Conservation (phyloP, 352 stramenopile genomes). For the Pythium aristosporum region DNA sequence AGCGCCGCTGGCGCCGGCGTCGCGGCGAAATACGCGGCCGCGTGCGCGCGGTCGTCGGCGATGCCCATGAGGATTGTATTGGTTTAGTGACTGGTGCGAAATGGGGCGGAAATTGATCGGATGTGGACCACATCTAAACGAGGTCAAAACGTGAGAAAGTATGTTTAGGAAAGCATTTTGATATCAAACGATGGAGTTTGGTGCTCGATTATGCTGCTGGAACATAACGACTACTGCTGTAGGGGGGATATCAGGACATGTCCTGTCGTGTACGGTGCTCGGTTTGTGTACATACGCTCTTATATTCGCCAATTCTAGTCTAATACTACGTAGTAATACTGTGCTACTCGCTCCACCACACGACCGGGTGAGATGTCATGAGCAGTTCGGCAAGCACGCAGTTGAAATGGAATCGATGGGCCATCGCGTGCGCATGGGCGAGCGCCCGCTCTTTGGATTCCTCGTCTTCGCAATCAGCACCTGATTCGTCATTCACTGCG, state of each 20-base stretch:
- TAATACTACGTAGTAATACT: not conserved
- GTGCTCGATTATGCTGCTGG: too few relatives aligned
- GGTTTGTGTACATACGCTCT: too few relatives aligned
- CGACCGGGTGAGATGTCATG: conserved; percentile 8
- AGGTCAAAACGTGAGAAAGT: too few relatives aligned
- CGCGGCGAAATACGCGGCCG: conserved; percentile 52
- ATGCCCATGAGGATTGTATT: conserved; percentile 11
- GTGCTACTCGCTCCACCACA: not conserved
- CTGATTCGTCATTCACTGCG: not conserved
- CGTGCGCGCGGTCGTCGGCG: conserved; percentile 23
- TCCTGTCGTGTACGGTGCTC: too few relatives aligned
- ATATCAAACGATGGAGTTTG: too few relatives aligned
- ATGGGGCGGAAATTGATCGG: too few relatives aligned
- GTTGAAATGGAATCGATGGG: conserved; percentile 7
- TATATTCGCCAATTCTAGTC: too few relatives aligned
- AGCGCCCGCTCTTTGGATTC: not conserved
- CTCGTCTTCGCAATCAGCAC: not conserved
- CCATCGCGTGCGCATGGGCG: not conserved
- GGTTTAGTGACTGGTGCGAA: too few relatives aligned
- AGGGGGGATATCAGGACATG: too few relatives aligned
- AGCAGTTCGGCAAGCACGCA: conserved; percentile 14
- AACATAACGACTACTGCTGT: too few relatives aligned
- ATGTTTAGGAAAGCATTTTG: too few relatives aligned
- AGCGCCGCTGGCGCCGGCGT: conserved; percentile 44
- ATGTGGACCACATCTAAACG: too few relatives aligned